Evolutionary conservation across 2,329 filamentous ascomycete genomes (phyloP).

Genomic region (Aspergillus melleus): DNA sequence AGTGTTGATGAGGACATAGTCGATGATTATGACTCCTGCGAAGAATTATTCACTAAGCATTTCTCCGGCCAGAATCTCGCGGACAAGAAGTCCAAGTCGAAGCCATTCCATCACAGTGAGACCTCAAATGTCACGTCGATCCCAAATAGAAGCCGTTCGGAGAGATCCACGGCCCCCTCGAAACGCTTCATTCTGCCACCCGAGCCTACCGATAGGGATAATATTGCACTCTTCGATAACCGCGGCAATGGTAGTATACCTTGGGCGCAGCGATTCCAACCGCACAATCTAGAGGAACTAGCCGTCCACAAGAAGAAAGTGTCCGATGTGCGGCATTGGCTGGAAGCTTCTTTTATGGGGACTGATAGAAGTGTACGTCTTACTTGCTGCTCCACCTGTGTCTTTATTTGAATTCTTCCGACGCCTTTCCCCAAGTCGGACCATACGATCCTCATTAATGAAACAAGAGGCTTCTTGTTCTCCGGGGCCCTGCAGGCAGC

Average conservation of each 20-base stretch:
- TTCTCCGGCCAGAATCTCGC: slow-evolving; percentile 25
- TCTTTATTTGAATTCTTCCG: background rate
- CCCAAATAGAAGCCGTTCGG: slow-evolving; percentile 2
- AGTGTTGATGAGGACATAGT: slow-evolving; percentile 37
- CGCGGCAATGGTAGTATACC: slow-evolving; percentile 60
- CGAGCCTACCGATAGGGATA: background rate
- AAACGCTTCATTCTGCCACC: slow-evolving; percentile 32
- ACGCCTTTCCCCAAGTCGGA: background rate
- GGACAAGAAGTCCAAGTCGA: background rate
- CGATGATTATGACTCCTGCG: slow-evolving; percentile 41
- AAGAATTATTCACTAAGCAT: slow-evolving; percentile 38
- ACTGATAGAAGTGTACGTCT: slow-evolving; percentile 40
- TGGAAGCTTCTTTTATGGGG: slow-evolving; percentile 71
- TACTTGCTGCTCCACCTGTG: background rate
- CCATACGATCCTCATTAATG: slow-evolving; percentile 18
- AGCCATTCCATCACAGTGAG: background rate
- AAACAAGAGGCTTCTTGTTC: slow-evolving; percentile 69
- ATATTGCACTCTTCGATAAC: background rate
- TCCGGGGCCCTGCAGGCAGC: slow-evolving; percentile 88
- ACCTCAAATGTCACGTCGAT: slow-evolving; percentile 7
- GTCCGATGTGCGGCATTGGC: slow-evolving; percentile 77
- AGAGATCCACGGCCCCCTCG: slow-evolving; percentile 11
- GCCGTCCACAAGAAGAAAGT: slow-evolving; percentile 96
- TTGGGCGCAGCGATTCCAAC: slow-evolving; percentile 85
- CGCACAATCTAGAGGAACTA: slow-evolving; percentile 73